phyloP scores from a whole-genome alignment of 73 alveolate species.

The Tetrahymena thermophila region DNA sequence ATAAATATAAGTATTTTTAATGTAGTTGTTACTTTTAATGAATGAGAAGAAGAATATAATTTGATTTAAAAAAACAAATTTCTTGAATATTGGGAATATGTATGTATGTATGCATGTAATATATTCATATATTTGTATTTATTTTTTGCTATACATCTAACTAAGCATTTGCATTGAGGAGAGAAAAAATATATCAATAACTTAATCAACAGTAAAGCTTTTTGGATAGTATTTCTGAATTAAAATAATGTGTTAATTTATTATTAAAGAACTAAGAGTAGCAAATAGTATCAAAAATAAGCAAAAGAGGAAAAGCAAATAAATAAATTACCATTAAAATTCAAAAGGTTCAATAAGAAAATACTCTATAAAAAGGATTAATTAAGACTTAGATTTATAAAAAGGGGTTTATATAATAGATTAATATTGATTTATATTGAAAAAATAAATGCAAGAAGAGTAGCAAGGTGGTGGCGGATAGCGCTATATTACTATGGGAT shows the following conservation, averaged over 20 bases:
- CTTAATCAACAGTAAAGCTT: background rate
- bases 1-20: background rate
- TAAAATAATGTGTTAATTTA: background rate
- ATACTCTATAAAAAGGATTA: background rate
- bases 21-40: background rate
- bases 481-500: slow-evolving; percentile 9
- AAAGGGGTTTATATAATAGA: background rate
- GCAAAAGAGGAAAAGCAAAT: background rate
- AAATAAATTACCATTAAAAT: background rate
- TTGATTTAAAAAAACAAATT: background rate
- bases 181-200: background rate
- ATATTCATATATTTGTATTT: no score
- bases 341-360: background rate
- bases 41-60: no score
- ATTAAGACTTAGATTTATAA: background rate
- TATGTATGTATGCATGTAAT: no score
- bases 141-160: no score
- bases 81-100: no score
- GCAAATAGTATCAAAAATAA: background rate
- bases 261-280: background rate
- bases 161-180: background rate
- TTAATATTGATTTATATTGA: background rate
- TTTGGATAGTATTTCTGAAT: background rate
- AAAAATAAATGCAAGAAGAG: background rate
- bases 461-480: background rate